phyloP scores from a whole-genome alignment of 129 eudicot genomes.

The Flaveria brownii region DNA sequence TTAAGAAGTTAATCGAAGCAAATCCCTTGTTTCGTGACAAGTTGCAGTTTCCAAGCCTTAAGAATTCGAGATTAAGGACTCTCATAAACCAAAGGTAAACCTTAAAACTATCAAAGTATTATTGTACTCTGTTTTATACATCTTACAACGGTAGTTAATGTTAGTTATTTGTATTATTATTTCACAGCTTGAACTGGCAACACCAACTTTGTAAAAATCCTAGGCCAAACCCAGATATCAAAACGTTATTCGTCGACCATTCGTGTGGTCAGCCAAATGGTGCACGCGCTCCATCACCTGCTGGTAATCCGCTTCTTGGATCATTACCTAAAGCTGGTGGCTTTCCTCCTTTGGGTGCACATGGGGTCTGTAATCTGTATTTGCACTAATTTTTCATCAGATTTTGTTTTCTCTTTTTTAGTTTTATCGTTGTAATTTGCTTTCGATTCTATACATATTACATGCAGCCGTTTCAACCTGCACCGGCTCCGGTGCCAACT shows the following conservation, averaged over 20 bases:
- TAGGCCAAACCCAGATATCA: conserved; percentile 94
- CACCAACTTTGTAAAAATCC: conserved; percentile 92
- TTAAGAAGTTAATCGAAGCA: conserved; percentile 85
- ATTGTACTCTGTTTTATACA: not conserved
- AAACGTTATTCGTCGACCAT: conserved; percentile 89
- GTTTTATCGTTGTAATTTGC: not conserved
- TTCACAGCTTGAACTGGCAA: conserved; percentile 85
- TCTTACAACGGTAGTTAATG: conserved; percentile 23
- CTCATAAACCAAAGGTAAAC: conserved; percentile 87
- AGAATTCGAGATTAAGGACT: conserved; percentile 80
- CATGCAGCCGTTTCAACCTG: conserved; percentile 75
- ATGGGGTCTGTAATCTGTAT: conserved; percentile 60
- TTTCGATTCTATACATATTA: not conserved
- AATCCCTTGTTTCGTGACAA: conserved; percentile 89
- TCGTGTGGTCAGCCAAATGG: conserved; percentile 90
- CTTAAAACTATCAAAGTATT: not conserved
- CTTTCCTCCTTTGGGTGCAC: conserved; percentile 89
- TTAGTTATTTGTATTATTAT: not conserved
- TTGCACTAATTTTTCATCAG: not conserved
- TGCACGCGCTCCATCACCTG: conserved; percentile 91
- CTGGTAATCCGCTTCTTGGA: conserved; percentile 73
- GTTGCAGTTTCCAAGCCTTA: conserved; percentile 78
- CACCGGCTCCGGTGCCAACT: conserved; percentile 64
- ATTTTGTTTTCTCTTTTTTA: not conserved
- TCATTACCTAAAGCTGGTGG: conserved; percentile 83